Conservation (phyloP, 768 basidiomycete species). For the Macrolepiota dolichaula region DNA sequence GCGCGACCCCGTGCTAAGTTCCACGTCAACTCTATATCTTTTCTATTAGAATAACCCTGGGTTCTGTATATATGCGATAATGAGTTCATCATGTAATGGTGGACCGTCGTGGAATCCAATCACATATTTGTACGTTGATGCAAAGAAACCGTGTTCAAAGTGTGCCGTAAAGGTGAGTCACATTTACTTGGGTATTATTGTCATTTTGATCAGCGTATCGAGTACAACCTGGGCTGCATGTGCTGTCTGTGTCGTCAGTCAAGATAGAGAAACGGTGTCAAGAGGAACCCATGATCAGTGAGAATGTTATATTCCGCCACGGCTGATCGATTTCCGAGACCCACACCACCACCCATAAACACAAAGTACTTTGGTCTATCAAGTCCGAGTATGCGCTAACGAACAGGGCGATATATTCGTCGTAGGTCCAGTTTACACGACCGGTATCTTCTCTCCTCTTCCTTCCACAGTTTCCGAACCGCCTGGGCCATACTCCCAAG, state of each 20-base stretch:
- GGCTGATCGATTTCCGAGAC: slow-evolving; percentile 76
- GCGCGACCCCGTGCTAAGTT: slow-evolving; percentile 55
- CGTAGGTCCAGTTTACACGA: slow-evolving; percentile 82
- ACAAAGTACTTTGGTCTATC: slow-evolving; percentile 49
- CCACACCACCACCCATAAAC: slow-evolving; percentile 92
- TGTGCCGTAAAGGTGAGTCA: slow-evolving; percentile 81
- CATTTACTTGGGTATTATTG: slow-evolving; percentile 86
- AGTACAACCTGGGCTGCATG: slow-evolving; percentile 84
- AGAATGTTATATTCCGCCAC: slow-evolving; percentile 83
- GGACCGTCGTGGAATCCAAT: slow-evolving; percentile 87
- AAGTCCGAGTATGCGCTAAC: slow-evolving; percentile 51
- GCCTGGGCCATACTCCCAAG: slow-evolving; percentile 65
- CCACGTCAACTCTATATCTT: slow-evolving; percentile 80
- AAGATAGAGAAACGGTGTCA: neutral
- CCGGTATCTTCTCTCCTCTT: slow-evolving; percentile 53
- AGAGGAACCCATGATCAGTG: slow-evolving; percentile 65
- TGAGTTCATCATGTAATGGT: slow-evolving; percentile 84
- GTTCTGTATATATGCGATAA: slow-evolving; percentile 70
- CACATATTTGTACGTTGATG: slow-evolving; percentile 63
- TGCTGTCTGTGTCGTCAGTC: slow-evolving; percentile 35
- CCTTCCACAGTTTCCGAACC: slow-evolving; percentile 56
- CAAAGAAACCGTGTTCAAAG: slow-evolving; percentile 76
- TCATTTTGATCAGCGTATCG: slow-evolving; percentile 60
- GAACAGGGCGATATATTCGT: slow-evolving; percentile 79
- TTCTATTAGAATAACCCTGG: slow-evolving; percentile 61